Base-by-base conservation (phyloP, 2,329 filamentous ascomycete genomes). In the Ceratocystis albifundus region DNA sequence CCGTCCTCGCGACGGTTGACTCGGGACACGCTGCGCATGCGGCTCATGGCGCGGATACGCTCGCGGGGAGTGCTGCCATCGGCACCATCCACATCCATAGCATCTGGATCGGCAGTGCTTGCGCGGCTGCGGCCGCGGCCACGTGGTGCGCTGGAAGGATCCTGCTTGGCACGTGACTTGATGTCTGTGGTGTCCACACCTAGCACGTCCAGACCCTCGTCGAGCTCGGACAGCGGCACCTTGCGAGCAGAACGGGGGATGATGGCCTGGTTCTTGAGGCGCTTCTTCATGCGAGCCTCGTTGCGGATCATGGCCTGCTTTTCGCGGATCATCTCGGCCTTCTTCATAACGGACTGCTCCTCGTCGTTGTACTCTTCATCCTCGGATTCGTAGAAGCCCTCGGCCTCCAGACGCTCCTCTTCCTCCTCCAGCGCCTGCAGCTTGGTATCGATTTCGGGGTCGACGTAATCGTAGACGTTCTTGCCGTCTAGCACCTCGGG, bases 381-480 rank as follows among this genome's bases (percentile, higher is more conserved):
- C 70, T 93, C 89, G 2, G 88, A 91, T 57, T 96, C 89, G 77
- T 99, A 99, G 81, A 88, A 96, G 68, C 94, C 94, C 70, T 96
- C 90, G 6, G 85, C 87, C 76, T 96, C 88, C 15, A 97, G 84
- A 72, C 88, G 88, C 78, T 96, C 93, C 76, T 99, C 94, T 74
- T 99, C 95, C 69, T 92, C 92, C 76, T 99, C 94, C 44, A 99
- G 82, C 66, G 90, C 90, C 64, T 88, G 87, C 62, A 99, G 84
- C 80, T 96, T 97, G 71, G 86, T 83, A 73, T 96, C 94, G 74
- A 99, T 99, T 66, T 99, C 95, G 0, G 93, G 92, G 73, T 97
- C 94, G 73, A 99, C 86, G 76, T 90, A 99, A 77, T 99, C 94
- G 78, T 93, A 94, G 67, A 99, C 89, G 76, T 99, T 99, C 82